Conservation (phyloP, 2,329 filamentous ascomycete genomes). For the Fusarium cyanostomum region DNA sequence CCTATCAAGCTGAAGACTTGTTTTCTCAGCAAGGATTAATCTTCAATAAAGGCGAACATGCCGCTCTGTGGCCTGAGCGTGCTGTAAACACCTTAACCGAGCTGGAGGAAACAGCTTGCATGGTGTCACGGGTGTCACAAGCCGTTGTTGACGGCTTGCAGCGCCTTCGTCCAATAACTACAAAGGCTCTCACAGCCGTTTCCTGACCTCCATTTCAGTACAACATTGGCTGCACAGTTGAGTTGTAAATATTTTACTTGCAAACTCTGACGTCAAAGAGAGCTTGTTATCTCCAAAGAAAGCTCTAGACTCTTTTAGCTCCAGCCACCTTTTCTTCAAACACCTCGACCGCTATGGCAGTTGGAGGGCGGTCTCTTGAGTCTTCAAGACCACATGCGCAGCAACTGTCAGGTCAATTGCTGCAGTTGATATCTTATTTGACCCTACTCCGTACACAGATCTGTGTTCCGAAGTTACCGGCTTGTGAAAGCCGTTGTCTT, state of each 20-base stretch:
- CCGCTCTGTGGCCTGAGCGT: constrained; percentile 22
- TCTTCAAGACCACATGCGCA: too few species aligned
- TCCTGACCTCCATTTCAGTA: neutral
- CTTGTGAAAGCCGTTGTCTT: neutral
- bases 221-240: neutral
- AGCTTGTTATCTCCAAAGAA: neutral
- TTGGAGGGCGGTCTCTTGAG: neutral
- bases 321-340: constrained; percentile 2
- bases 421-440: too few species aligned
- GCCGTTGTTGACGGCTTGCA: constrained; percentile 5
- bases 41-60: constrained; percentile 13
- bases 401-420: too few species aligned
- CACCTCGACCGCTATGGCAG: neutral
- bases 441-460: neutral
- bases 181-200: neutral
- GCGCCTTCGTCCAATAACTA: neutral
- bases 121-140: constrained; percentile 8
- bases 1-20: constrained; percentile 1
- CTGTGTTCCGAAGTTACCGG: neutral
- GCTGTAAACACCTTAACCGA: constrained; percentile 3
- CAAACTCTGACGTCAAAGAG: neutral
- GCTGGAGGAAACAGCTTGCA: neutral
- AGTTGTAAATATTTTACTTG: neutral
- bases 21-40: constrained; percentile 12
- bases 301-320: constrained; percentile 1